phyloP scores from a whole-genome alignment of 2,329 filamentous ascomycete genomes.

The Fusarium abutilonis region DNA sequence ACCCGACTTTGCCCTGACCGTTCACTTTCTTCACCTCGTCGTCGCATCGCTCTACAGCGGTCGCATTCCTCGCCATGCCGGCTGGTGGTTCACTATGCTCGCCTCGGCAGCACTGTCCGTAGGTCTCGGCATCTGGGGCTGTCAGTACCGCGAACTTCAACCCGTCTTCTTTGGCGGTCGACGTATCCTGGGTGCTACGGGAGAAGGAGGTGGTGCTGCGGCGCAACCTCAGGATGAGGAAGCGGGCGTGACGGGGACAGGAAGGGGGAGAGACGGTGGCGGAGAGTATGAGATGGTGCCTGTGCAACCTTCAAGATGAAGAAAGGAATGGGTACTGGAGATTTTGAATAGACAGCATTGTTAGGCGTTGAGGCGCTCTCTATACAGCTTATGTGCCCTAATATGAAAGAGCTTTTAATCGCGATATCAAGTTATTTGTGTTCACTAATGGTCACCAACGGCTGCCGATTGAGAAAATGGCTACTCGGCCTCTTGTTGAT shows the following conservation, averaged over 20 bases:
- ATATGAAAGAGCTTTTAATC: conserved; percentile 7
- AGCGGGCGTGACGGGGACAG: conserved; percentile 62
- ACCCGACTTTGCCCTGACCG: conserved; percentile 90
- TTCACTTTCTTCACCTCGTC: conserved; percentile 84
- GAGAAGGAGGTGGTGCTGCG: conserved; percentile 21
- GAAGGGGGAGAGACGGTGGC: conserved; percentile 62
- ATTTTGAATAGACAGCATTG: conserved; percentile 49
- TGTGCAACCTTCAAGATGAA: conserved; percentile 41
- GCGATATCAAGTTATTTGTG: background rate
- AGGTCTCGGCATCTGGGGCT: conserved; percentile 85
- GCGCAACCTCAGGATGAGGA: conserved; percentile 55
- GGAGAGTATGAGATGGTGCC: conserved; percentile 74
- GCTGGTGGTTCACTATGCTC: conserved; percentile 82
- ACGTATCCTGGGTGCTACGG: conserved; percentile 49
- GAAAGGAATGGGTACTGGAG: conserved; percentile 9
- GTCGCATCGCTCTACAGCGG: conserved; percentile 81
- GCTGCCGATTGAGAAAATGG: background rate
- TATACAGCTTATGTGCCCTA: conserved; percentile 16
- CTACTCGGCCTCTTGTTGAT: conserved; percentile 5
- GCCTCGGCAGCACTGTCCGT: conserved; percentile 58
- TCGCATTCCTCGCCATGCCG: conserved; percentile 76
- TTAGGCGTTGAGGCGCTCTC: conserved; percentile 46
- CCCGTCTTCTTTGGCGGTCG: conserved; percentile 86
- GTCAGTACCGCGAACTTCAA: conserved; percentile 86
- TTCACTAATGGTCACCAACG: too few relatives aligned